Evolutionary conservation across 306 rosid species (phyloP).

Genomic region (Spatholobus suberectus): DNA sequence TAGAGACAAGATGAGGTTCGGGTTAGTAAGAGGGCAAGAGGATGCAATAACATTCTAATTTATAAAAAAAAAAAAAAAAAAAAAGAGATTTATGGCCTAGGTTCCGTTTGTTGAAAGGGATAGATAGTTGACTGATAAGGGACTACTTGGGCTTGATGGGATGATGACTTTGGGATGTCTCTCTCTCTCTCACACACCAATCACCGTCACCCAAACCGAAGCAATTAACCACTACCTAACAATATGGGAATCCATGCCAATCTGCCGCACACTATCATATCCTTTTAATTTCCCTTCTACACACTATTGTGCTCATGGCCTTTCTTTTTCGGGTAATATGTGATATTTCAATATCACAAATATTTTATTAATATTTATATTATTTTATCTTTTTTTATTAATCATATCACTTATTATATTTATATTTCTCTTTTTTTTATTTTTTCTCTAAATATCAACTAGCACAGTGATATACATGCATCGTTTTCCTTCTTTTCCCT

Average conservation of each 20-base stretch:
- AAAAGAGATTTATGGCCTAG: background rate
- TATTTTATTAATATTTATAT: no score
- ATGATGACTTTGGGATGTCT: constrained; percentile 41
- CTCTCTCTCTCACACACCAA: background rate
- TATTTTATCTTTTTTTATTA: no score
- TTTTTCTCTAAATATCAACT: no score
- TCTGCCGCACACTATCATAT: constrained; percentile 34
- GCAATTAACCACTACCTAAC: constrained; percentile 63
- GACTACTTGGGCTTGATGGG: constrained; percentile 4
- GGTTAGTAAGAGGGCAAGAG: constrained; percentile 8
- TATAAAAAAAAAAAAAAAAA: background rate
- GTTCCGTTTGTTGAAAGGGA: constrained; percentile 37
- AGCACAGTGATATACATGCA: background rate
- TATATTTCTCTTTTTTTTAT: no score
- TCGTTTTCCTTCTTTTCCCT: background rate
- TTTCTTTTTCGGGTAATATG: background rate
- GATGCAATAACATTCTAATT: background rate
- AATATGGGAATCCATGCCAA: constrained; percentile 41
- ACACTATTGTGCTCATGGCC: background rate
- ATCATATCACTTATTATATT: no score
- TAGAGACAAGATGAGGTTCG: constrained; percentile 32
- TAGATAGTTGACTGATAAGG: constrained; percentile 46
- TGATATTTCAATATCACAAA: no score
- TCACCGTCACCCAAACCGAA: constrained; percentile 30
- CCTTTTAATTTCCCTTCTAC: background rate